These are phyloP conservation scores for Aspergillus caelatus DNA, from an alignment of 2,329 filamentous ascomycete genomes.

Conservation along the genomic window DNA sequence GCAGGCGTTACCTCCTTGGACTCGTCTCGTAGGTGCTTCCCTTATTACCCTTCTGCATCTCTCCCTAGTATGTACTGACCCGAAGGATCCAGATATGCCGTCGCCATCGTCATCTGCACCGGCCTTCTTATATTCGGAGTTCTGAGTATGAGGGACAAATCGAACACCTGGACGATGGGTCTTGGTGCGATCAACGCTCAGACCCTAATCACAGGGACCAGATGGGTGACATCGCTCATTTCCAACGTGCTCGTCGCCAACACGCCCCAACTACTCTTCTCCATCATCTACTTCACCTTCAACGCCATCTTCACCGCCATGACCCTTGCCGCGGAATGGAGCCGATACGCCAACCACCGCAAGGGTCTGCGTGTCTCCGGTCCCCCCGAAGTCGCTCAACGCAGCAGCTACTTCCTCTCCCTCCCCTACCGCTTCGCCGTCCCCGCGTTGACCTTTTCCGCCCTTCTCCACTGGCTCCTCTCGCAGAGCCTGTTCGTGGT, in stretches of 20 bases:
- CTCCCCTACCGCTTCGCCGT: slow-evolving; percentile 51
- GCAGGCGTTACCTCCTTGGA: not conserved
- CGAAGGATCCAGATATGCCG: not conserved
- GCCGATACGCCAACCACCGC: slow-evolving; percentile 38
- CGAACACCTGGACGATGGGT: slow-evolving; percentile 6
- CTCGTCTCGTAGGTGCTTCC: not conserved
- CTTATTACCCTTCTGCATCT: not conserved
- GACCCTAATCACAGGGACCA: slow-evolving; percentile 6
- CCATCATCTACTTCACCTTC: slow-evolving; percentile 38
- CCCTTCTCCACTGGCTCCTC: slow-evolving; percentile 53
- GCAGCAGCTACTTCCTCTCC: slow-evolving; percentile 49
- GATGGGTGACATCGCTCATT: slow-evolving; percentile 13
- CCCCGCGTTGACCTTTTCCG: slow-evolving; percentile 39
- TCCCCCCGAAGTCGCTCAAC: slow-evolving; percentile 42
- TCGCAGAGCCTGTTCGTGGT: slow-evolving; percentile 53
- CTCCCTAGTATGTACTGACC: not conserved
- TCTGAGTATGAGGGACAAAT: not conserved
- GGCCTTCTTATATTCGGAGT: not conserved
- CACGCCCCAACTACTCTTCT: slow-evolving; percentile 38
- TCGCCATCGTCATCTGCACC: not conserved
- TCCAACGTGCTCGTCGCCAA: slow-evolving; percentile 35
- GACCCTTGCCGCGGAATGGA: slow-evolving; percentile 54
- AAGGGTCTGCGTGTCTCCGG: slow-evolving; percentile 48
- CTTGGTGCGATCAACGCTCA: slow-evolving; percentile 10
- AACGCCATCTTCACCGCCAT: slow-evolving; percentile 49